Percentiles rank a stretch among this genome's conserved stretches.
Evolutionary conservation across 73 alveolate genomes (phyloP).

Genomic region (Paramecium pentaurelia): DNA sequence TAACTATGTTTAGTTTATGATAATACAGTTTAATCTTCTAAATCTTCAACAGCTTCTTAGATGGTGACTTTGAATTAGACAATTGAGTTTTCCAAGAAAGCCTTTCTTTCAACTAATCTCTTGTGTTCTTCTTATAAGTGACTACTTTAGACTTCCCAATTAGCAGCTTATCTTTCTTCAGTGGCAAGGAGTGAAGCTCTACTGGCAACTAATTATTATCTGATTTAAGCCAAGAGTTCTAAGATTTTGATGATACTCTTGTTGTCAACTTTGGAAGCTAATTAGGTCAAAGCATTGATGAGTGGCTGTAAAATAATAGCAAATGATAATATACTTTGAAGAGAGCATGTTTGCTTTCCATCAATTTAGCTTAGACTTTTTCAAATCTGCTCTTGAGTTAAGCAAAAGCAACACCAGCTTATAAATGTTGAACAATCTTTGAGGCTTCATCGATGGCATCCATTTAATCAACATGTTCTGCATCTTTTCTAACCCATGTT

Average conservation of each 20-base stretch:
- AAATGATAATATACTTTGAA: conserved; percentile 1
- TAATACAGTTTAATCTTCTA: conserved; percentile 31
- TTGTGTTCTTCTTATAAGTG: conserved; percentile 40
- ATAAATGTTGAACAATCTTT: conserved; percentile 14
- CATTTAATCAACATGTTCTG: conserved; percentile 23
- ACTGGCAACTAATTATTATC: conserved; percentile 37
- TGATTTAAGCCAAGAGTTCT: conserved; percentile 33
- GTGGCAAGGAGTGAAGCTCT: conserved; percentile 38
- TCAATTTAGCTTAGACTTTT: conserved; percentile 37
- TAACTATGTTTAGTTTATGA: neutral
- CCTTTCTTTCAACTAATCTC: conserved; percentile 40
- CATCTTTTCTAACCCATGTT: conserved; percentile 14
- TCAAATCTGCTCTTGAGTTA: conserved; percentile 46
- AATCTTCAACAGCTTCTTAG: conserved; percentile 50
- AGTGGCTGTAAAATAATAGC: neutral
- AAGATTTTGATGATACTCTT: conserved; percentile 39
- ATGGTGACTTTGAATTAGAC: conserved; percentile 41
- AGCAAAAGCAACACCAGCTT: conserved; percentile 49
- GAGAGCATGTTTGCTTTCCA: conserved; percentile 12
- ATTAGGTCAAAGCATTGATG: conserved; percentile 13
- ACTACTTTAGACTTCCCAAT: neutral
- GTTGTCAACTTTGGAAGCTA: conserved; percentile 43
- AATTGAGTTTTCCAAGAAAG: conserved; percentile 11
- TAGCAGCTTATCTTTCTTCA: conserved; percentile 25
- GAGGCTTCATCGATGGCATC: conserved; percentile 39